Base-by-base conservation (phyloP, 305 asterid genomes). In the Rubia peregrina region DNA sequence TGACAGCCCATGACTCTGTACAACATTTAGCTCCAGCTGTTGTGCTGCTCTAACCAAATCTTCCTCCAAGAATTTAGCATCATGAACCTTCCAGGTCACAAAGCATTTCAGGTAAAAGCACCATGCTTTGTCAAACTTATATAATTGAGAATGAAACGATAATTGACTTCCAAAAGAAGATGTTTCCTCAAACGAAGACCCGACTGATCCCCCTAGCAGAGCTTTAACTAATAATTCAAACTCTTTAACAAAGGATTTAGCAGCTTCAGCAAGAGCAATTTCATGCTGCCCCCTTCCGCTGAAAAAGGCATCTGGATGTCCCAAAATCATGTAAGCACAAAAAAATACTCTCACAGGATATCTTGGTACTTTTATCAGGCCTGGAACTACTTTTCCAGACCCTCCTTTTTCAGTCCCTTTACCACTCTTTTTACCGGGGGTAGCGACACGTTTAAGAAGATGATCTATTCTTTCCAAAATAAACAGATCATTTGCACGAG, bases 301-400 rank as follows among this genome's bases (percentile, higher is more conserved):
- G 73, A 92, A 86, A 76, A 91, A 95, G 75, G 95, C 96, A 74
- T 89, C 96, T 10, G 96, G 97, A 81, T 92, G 98, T 56, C 96
- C 92, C 69, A 89, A 74, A 65, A 92, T 84, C 89, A 92, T 88
- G 82, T 90, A 92, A 65, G 98, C 97, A 82, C 98, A 91, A 48
- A 92, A 90, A 75, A 86, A 93, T 65, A 90, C 71, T 76, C 95
- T 85, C 53, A 85, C 96, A 76, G 88, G 96, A 81, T 92, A 90
- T 79, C 98, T 86, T 67, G 91, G 75, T 75, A 90, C 59, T 76
- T 75, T 85, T 30, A 75, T 66, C 38, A 78, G 74, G 67, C 76
- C 61, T 82, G 74, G 82, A 17, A 70, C 77, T 26, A 75, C 78
- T 49, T 78, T 76, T 72, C 74, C 33, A 66, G 84, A 44, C 4